Base-by-base conservation (phyloP, 73 alveolate species). In the Symbiodinium pilosum region DNA sequence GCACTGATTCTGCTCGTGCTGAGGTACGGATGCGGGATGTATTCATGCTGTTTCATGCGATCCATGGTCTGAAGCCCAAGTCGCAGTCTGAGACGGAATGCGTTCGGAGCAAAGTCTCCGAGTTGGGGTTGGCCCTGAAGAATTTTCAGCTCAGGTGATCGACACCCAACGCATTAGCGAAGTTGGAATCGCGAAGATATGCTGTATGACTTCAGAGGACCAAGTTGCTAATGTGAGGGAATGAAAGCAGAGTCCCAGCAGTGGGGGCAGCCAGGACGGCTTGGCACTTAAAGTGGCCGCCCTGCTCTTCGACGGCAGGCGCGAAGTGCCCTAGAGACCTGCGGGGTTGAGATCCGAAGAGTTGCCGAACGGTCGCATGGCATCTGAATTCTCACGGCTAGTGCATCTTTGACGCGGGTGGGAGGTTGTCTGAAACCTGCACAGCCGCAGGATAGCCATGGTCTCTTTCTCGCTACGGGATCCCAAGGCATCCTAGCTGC, bases 381-480 rank as follows among this genome's bases (percentile, higher is more conserved):
- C n/a, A n/a, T n/a, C n/a, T n/a, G n/a, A n/a, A n/a, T n/a, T n/a
- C n/a, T n/a, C n/a, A n/a, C n/a, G n/a, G n/a, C n/a, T n/a, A n/a
- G n/a, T n/a, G n/a, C n/a, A n/a, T n/a, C n/a, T n/a, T n/a, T n/a
- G n/a, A n/a, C n/a, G n/a, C n/a, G n/a, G n/a, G n/a, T n/a, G n/a
- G n/a, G n/a, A n/a, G n/a, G n/a, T n/a, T n/a, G n/a, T n/a, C n/a
- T n/a, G n/a, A n/a, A n/a, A n/a, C n/a, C n/a, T n/a, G n/a, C n/a
- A n/a, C n/a, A n/a, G n/a, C n/a, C n/a, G n/a, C n/a, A 91, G 97
- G 97, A 91, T 91, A 91, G 97, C 97, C 18, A 91, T 91, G 97
- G 97, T 43, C 43, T 91, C 97, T 21, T 91, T 91, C 84, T 91
- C 97, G 4, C 88, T 91, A 0, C 87, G 97, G 36, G 97, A 91